phyloP scores from a whole-genome alignment of 169 alveolate genomes.

The Theileria parva region DNA sequence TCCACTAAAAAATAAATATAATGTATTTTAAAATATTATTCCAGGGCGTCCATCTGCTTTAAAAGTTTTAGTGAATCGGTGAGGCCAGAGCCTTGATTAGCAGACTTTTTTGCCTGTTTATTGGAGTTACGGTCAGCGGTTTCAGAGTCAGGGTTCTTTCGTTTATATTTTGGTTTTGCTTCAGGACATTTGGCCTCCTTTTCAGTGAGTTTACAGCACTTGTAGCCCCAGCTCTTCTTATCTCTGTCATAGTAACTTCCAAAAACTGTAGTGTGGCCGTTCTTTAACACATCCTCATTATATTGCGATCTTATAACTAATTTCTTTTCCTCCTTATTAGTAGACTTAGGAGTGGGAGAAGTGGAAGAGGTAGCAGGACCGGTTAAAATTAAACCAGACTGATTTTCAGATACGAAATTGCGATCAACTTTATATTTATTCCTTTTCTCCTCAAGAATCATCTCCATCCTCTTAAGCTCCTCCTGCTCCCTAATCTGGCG shows the following conservation, averaged over 20 bases:
- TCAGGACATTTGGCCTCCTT: constrained; percentile 61
- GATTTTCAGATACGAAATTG: not conserved
- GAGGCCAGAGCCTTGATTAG: constrained; percentile 12
- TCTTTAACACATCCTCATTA: constrained; percentile 71
- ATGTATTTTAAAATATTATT: not conserved
- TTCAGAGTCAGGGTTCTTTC: constrained; percentile 1
- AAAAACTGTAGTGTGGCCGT: constrained; percentile 77
- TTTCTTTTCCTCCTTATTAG: constrained; percentile 34
- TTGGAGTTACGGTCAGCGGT: constrained; percentile 2
- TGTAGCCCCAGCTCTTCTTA: constrained; percentile 79
- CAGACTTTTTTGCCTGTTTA: not conserved
- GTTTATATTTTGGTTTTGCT: constrained; percentile 30
- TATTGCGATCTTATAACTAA: constrained; percentile 71
- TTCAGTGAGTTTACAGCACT: constrained; percentile 71
- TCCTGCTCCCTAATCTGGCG: constrained; percentile 80
- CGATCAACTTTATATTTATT: constrained; percentile 18
- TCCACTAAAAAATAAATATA: constrained; percentile 82
- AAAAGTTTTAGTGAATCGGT: constrained; percentile 45
- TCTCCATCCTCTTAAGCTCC: constrained; percentile 63
- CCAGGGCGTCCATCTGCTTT: constrained; percentile 58
- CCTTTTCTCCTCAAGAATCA: constrained; percentile 56
- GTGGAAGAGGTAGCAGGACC: constrained; percentile 8
- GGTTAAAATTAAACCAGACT: constrained; percentile 40
- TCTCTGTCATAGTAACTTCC: constrained; percentile 79
- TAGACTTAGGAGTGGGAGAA: constrained; percentile 1